Conservation (phyloP, 495 filamentous ascomycete genomes). For the Glonium stellatum region DNA sequence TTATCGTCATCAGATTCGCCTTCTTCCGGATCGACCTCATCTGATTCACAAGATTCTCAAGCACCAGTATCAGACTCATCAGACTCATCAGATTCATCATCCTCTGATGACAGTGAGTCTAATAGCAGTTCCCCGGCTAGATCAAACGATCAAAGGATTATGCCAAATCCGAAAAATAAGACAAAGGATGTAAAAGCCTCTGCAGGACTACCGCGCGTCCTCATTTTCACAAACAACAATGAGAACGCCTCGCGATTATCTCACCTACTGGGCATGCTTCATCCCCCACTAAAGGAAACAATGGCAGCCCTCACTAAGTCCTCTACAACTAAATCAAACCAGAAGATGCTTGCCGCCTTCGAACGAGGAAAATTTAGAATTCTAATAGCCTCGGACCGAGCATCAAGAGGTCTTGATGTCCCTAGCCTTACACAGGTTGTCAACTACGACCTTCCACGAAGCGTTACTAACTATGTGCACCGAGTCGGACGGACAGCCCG, state of each 20-base stretch:
- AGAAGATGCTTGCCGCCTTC: slow-evolving; percentile 59
- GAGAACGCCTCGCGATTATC: slow-evolving; percentile 74
- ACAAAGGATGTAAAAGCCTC: background rate
- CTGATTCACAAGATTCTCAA: slow-evolving; percentile 28
- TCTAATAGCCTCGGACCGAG: slow-evolving; percentile 84
- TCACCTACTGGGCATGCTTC: slow-evolving; percentile 63
- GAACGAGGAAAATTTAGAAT: slow-evolving; percentile 56
- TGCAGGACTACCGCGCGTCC: slow-evolving; percentile 36
- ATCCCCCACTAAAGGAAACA: slow-evolving; percentile 48
- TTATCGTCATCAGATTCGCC: background rate
- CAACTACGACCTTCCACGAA: slow-evolving; percentile 88
- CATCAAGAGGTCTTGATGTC: slow-evolving; percentile 87
- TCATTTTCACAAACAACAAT: slow-evolving; percentile 87
- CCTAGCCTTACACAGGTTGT: slow-evolving; percentile 72
- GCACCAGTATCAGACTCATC: slow-evolving; percentile 15
- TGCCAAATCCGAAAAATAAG: background rate
- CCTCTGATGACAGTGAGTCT: background rate
- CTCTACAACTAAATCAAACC: slow-evolving; percentile 55
- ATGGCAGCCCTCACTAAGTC: slow-evolving; percentile 71
- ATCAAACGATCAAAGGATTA: background rate
- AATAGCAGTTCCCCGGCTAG: background rate
- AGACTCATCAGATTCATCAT: background rate
- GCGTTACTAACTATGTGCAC: slow-evolving; percentile 78
- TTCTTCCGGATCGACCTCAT: background rate
- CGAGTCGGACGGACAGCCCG: slow-evolving; percentile 87